Percentiles rank a stretch among this genome's conserved stretches.
Evolutionary conservation across 441 rosid species (phyloP).

Genomic region (Aquilaria agallochum): DNA sequence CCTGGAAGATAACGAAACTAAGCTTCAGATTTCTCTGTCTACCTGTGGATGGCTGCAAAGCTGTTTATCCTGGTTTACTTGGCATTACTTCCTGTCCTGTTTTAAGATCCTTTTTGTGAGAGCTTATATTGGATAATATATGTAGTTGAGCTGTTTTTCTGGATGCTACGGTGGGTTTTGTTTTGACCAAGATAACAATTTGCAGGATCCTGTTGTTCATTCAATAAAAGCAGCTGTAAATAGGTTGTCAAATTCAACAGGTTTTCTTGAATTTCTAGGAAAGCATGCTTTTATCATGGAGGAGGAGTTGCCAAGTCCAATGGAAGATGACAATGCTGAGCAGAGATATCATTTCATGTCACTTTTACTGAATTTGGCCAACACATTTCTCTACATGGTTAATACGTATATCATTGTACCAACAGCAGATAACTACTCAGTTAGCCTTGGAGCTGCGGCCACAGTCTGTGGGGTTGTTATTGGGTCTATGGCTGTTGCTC

Average conservation of each 20-base stretch:
- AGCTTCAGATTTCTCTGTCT: no score
- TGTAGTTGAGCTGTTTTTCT: background rate
- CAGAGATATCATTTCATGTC: conserved; percentile 45
- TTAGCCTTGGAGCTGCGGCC: conserved; percentile 52
- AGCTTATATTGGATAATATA: background rate
- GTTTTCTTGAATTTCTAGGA: conserved; percentile 38
- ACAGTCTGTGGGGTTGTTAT: conserved; percentile 49
- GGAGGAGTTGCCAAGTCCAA: conserved; percentile 33
- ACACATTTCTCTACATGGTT: conserved; percentile 51
- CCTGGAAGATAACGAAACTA: no score
- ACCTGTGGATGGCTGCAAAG: no score
- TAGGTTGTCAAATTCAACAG: conserved; percentile 44
- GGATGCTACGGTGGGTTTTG: background rate
- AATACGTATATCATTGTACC: conserved; percentile 55
- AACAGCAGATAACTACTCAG: conserved; percentile 48
- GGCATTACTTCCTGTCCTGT: no score
- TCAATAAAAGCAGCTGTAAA: conserved; percentile 42
- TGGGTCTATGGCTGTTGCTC: conserved; percentile 58
- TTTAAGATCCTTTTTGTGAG: no score
- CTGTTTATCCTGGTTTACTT: no score
- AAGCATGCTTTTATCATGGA: conserved; percentile 48
- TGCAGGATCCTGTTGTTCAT: conserved; percentile 49
- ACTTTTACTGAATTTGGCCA: conserved; percentile 43
- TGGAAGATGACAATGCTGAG: conserved; percentile 29
- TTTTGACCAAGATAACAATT: background rate